Evolutionary conservation across 2,329 filamentous ascomycete species (phyloP), one percentile per base, ranked within the genome.

Genomic region (Ophiostoma quercus): DNA sequence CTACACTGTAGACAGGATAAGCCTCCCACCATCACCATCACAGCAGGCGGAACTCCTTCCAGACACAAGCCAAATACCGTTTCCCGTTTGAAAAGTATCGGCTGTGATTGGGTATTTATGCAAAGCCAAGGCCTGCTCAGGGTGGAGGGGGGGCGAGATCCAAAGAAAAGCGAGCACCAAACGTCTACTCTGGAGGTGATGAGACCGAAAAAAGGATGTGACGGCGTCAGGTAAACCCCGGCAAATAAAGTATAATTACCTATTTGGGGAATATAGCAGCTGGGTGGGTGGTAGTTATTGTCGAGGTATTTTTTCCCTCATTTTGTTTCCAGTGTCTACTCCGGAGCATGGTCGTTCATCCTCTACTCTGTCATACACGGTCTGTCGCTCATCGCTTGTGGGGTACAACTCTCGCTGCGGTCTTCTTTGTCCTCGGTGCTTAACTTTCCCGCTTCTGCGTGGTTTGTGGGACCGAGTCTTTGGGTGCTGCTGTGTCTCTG

Each of bases 171-270:
- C 16, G 32, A 63, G 29, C 19, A 29, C 12, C 29, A 34, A 69
- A 67, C 16, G 25, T 57, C n/a, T 11, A 25, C 1, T 12, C 3
- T 25, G n/a, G 3, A 57, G 19, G 16, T 47, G 43, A 47, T 12
- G 39, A 41, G 39, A 41, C 39, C 39, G 3, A 41, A 8, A 4
- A 47, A 47, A 47, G 19, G n/a, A 19, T 47, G 43, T 25, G 22
- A 57, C 51, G 22, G 51, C n/a, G 22, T 7, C n/a, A 57, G n/a
- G 39, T 14, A 39, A 65, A 32, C n/a, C 8, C n/a, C 16, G 47
- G 41, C 22, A 25, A 65, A 66, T 37, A 47, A 68, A 47, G 57
- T 57, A 68, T 25, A 51, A 60, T 70, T 68, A 47, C 70, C 68
- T 68, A 29, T 66, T 70, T 54, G 66, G 69, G 65, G 37, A 47